phyloP scores from a whole-genome alignment of 257 asterid genomes.

The Verbena officinalis region DNA sequence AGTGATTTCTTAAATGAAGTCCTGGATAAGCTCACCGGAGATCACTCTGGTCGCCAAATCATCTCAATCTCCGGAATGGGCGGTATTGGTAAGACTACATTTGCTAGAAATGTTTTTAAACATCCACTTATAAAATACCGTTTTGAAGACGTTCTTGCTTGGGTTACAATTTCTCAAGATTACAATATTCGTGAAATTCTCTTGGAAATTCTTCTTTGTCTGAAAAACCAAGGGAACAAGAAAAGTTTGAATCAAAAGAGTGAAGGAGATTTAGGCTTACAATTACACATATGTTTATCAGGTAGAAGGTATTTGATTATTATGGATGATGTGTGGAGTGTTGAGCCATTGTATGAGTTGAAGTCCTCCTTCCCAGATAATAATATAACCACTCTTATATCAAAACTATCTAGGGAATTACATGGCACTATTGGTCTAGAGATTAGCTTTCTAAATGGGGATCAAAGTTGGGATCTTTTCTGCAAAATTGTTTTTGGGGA shows the following conservation, averaged over 20 bases:
- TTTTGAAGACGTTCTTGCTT: neutral
- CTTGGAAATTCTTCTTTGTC: neutral
- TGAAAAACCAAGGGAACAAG: no score
- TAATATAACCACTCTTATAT: constrained; percentile 8
- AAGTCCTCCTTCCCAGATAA: neutral
- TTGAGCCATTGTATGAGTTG: neutral
- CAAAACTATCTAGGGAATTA: neutral
- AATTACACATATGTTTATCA: neutral
- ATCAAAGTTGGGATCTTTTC: constrained; percentile 1
- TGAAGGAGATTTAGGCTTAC: neutral
- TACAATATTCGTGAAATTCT: neutral
- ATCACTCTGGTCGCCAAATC: no score
- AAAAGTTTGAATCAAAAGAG: neutral
- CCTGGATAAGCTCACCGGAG: constrained; percentile 15
- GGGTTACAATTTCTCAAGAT: no score
- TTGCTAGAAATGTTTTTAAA: constrained; percentile 24
- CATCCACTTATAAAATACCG: neutral
- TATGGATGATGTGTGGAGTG: neutral
- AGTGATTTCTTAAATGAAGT: neutral
- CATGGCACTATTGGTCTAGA: neutral
- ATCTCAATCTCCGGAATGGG: constrained; percentile 2
- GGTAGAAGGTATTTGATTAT: neutral
- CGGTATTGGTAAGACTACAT: constrained; percentile 38
- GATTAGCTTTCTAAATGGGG: neutral
- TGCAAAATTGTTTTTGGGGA: neutral